Evolutionary conservation across 306 rosid species (phyloP), one percentile per base, ranked within the genome.

Genomic region (Vachellia collinsii): DNA sequence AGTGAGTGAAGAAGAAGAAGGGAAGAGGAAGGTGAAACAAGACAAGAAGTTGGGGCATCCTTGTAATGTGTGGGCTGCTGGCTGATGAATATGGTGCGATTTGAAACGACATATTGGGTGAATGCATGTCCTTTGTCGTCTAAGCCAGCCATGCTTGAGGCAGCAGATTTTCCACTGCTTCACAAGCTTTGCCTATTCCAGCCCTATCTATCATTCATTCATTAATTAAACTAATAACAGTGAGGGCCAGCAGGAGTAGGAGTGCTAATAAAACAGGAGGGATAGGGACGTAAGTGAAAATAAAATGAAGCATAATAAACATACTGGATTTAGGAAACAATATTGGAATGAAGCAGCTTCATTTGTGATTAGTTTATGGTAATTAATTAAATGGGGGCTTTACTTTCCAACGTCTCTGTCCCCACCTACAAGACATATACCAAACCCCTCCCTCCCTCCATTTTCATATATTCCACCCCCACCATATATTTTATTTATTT

Each of bases 381-480:
- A 29, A 29, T 29, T 29, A 29, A 29, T 29, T n/a, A 5, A 68
- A 39, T 41, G 46, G 50, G 43, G 34, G 9, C 53, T 1, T 69
- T 42, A 11, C 37, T 69, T 39, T 69, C 29, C 37, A 20, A 43
- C n/a, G 74, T 69, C 74, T 43, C 34, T 20, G 74, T 22, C 74
- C 74, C 74, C 56, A 70, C 56, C 44, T 20, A 70, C 20, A 42
- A 42, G 73, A 68, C 73, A 68, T 12, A 68, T 42, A 68, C 73
- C 73, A 68, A 68, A 68, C 74, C 74, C 29, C 20, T 38, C 29
- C 19, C 34, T 29, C 20, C 74, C 74, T n/a, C 14, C 64, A 8
- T 43, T 70, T 70, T 70, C 56, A 22, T 43, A 43, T 42, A 20
- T 37, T 7, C 39, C 0, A 5, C 46, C 53, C 37, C 53, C 7